Percentiles rank a stretch among this genome's conserved stretches.
phyloP scores from a whole-genome alignment of 208 protist species.

The Leishmania braziliensis region DNA sequence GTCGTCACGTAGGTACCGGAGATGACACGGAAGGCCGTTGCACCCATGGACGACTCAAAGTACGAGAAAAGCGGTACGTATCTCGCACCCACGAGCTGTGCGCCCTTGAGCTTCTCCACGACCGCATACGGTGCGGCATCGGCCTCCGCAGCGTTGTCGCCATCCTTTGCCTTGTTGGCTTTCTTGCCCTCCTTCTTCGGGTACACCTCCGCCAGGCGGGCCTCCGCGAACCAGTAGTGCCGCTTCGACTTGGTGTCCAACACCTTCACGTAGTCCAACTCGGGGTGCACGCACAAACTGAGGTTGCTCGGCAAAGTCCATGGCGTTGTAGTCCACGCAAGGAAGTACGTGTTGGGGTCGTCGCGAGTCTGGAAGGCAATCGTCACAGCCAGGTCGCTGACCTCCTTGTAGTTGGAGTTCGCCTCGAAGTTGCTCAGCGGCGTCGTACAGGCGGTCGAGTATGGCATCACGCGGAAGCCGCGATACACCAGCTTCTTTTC shows the following conservation, averaged over 20 bases:
- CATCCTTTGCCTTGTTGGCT: conserved; percentile 14
- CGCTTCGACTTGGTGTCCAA: conserved; percentile 84
- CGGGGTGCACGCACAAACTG: conserved; percentile 98
- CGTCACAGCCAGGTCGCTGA: conserved; percentile 94
- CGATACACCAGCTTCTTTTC: conserved; percentile 99
- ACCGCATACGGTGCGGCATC: conserved; percentile 67
- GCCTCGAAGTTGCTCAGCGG: conserved; percentile 99
- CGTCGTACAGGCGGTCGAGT: conserved; percentile 98
- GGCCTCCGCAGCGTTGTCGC: conserved; percentile 8
- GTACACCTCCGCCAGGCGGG: conserved; percentile 75
- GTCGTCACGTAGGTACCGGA: conserved; percentile 97
- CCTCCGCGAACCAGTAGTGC: conserved; percentile 88
- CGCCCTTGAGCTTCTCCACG: conserved; percentile 86
- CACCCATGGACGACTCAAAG: conserved; percentile 80
- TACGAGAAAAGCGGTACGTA: conserved; percentile 98
- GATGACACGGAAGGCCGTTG: conserved; percentile 94
- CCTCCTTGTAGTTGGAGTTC: conserved; percentile 98
- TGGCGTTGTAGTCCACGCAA: conserved; percentile 99
- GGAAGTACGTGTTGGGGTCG: conserved; percentile 85
- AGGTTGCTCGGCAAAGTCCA: conserved; percentile 99
- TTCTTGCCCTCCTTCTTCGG: conserved; percentile 67
- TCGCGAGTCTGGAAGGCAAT: conserved; percentile 89
- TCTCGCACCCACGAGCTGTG: conserved; percentile 84
- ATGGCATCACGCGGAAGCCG: conserved; percentile 99
- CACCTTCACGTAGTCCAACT: conserved; percentile 98